Base-by-base conservation (phyloP, 257 asterid genomes). In the Salvia splendens region DNA sequence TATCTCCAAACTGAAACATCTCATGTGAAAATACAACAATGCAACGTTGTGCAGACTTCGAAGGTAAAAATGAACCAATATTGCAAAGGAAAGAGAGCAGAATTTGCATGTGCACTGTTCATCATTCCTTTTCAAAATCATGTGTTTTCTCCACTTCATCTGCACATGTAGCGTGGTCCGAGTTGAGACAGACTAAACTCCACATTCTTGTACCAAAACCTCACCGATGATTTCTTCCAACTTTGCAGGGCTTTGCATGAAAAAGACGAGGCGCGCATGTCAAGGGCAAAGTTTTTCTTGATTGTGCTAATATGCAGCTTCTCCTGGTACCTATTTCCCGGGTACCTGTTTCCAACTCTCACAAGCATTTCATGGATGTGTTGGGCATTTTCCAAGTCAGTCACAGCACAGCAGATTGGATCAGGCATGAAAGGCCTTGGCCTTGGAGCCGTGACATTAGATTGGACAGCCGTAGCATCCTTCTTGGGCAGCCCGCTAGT, bases 241-340 rank as follows among this genome's bases (percentile, higher is more conserved):
- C 35, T 65, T 56, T 72, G 86, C 87, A 91, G 98, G 95, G 98
- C 98, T 9, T 84, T 89, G 75, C 98, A 91, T 35, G 98, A 91
- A 76, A 91, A 81, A 63, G 98, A 91, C n/a, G 84, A 72, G 57
- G 73, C 38, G 28, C 88, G 89, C 53, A 81, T 89, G 95, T 82
- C 98, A 3, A 74, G 98, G 79, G 92, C 89, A 5, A 89, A 89
- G 68, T 91, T 87, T 56, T 91, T 91, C 87, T 45, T 87, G 24
- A 89, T 89, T 12, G 96, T 82, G 38, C 64, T 89, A 30, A 69
- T 85, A 4, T 89, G 96, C 86, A 91, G 98, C 81, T 91, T 91
- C 65, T 80, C 90, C 0, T 91, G 98, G 98, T 91, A 91, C 74
- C 16, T 89, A 28, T 67, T 82, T 30, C 98, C 98, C 1, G 98